These are phyloP conservation scores for Mucor saturninus DNA, from an alignment of 371 early-diverging fungal genomes.

Conservation along the genomic window DNA sequence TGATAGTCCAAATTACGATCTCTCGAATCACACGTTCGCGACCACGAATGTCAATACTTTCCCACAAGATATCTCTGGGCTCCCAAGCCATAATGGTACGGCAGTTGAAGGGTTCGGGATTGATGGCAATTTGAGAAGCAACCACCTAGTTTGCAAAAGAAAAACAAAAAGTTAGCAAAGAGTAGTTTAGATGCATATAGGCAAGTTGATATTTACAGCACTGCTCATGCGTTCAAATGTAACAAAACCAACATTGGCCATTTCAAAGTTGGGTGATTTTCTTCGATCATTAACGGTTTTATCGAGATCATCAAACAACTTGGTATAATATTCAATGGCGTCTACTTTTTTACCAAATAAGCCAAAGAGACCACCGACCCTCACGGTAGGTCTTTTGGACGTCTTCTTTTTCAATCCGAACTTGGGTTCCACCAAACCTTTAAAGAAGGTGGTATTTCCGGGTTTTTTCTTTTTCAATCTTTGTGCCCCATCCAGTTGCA, in stretches of 20 bases:
- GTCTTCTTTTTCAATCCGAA: conserved; percentile 6
- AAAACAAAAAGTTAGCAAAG: neutral
- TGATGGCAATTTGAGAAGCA: conserved; percentile 61
- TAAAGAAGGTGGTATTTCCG: conserved; percentile 23
- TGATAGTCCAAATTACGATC: conserved; percentile 46
- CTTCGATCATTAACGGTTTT: conserved; percentile 34
- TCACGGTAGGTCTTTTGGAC: conserved; percentile 31
- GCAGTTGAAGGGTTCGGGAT: conserved; percentile 71
- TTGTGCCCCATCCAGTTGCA: neutral
- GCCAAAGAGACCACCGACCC: conserved; percentile 40
- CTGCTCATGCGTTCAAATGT: conserved; percentile 49
- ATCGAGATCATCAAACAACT: conserved; percentile 43
- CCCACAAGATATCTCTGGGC: conserved; percentile 77
- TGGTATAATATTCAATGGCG: conserved; percentile 53
- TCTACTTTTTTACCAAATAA: conserved; percentile 46
- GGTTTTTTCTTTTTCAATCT: conserved; percentile 10
- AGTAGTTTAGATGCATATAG: too few species aligned
- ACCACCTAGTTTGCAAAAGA: conserved; percentile 42
- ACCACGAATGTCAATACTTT: conserved; percentile 58
- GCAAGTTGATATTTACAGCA: conserved; percentile 34
- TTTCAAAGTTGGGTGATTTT: conserved; percentile 31
- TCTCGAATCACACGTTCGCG: conserved; percentile 50
- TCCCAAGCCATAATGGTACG: conserved; percentile 72
- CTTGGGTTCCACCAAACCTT: conserved; percentile 18
- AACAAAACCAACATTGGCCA: conserved; percentile 51